Evolutionary conservation across 2,329 filamentous ascomycete species (phyloP).

Genomic region (Fusarium continuum): DNA sequence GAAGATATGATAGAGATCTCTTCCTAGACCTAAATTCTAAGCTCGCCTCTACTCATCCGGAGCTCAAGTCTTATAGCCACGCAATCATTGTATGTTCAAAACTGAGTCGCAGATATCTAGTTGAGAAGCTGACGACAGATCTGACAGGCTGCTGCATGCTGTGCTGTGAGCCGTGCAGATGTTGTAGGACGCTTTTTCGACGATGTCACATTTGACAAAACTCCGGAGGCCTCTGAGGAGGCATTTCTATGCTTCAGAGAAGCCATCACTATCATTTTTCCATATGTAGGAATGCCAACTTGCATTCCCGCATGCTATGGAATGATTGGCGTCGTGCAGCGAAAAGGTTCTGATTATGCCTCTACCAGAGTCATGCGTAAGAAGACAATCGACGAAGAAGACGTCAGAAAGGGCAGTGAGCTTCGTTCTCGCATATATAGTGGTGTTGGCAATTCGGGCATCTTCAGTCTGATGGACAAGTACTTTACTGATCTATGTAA

Average conservation of each 20-base stretch:
- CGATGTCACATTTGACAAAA: constrained; percentile 15
- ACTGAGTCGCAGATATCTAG: fast-evolving
- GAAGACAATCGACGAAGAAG: constrained; percentile 14
- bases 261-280: constrained; percentile 28
- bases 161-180: constrained; percentile 27
- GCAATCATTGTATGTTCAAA: constrained; percentile 11
- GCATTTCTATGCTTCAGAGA: constrained; percentile 17
- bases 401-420: constrained; percentile 10
- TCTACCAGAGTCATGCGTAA: constrained; percentile 22
- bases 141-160: constrained; percentile 21
- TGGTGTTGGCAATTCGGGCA: constrained; percentile 26
- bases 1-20: constrained; percentile 9
- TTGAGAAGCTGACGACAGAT: neutral
- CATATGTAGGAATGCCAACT: constrained; percentile 28
- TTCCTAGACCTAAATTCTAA: constrained; percentile 13
- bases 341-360: constrained; percentile 20
- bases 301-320: constrained; percentile 32
- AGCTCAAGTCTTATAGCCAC: constrained; percentile 1
- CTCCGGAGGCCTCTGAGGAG: constrained; percentile 11
- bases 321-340: constrained; percentile 31
- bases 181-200: constrained; percentile 24
- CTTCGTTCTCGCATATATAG: constrained; percentile 21
- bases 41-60: neutral
- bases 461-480: constrained; percentile 25
- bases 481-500: constrained; percentile 30